These are phyloP conservation scores for Limonium bicolor DNA, from an alignment of 148 eudicot genomes.

Conservation along the genomic window DNA sequence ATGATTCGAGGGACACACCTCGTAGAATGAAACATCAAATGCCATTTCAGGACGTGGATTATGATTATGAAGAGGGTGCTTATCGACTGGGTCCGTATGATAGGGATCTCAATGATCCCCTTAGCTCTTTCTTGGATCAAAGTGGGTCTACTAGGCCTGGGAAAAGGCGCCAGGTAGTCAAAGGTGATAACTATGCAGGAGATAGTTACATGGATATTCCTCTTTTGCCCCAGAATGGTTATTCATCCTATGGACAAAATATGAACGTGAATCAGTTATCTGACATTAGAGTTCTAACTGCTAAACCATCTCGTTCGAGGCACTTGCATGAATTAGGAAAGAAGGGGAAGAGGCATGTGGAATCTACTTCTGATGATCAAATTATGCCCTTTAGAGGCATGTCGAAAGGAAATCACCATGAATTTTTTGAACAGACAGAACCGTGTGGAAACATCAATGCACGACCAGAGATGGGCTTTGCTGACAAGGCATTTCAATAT, in stretches of 20 bases:
- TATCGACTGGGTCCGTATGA: constrained; percentile 35
- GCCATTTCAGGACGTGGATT: constrained; percentile 21
- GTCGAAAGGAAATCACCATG: constrained; percentile 27
- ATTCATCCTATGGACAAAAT: constrained; percentile 30
- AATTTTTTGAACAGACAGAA: constrained; percentile 25
- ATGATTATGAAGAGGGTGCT: constrained; percentile 27
- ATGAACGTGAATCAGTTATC: constrained; percentile 63
- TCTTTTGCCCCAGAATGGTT: constrained; percentile 19
- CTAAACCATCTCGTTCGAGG: constrained; percentile 57
- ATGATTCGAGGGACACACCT: constrained; percentile 16
- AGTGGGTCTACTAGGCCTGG: constrained; percentile 27
- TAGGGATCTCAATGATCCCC: constrained; percentile 25
- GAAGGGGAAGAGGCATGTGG: constrained; percentile 32
- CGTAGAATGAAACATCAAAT: constrained; percentile 22
- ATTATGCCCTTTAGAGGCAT: constrained; percentile 22
- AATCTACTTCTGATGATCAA: constrained; percentile 28
- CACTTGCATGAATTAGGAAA: constrained; percentile 24
- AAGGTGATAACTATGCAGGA: constrained; percentile 20
- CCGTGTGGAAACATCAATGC: constrained; percentile 27
- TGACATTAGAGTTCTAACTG: constrained; percentile 59
- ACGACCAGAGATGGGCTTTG: constrained; percentile 18
- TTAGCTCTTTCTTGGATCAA: constrained; percentile 20
- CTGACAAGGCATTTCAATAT: constrained; percentile 22
- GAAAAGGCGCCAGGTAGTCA: constrained; percentile 33
- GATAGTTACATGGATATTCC: constrained; percentile 25